Conservation (phyloP, 192 early-diverging fungal species). For the Mycoemilia scoparia region DNA sequence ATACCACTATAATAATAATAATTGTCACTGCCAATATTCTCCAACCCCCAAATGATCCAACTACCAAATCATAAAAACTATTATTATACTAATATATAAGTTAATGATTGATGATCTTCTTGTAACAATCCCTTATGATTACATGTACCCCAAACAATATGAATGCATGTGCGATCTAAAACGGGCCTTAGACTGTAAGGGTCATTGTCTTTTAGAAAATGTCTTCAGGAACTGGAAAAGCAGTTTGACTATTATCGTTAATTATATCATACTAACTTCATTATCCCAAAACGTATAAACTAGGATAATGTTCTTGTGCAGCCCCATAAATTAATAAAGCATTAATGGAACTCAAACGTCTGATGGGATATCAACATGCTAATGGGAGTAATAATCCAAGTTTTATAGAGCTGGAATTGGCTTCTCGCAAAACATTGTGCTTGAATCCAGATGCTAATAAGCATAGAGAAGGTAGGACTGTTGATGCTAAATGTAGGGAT, state of each 20-base stretch:
- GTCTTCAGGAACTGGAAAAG: slow-evolving; percentile 99
- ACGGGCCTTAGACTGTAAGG: slow-evolving; percentile 76
- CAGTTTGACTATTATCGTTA: slow-evolving; percentile 81
- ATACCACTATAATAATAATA: no score
- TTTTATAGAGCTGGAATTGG: slow-evolving; percentile 83
- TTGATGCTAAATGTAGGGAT: slow-evolving; percentile 82
- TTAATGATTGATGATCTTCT: slow-evolving; percentile 51
- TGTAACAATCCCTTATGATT: slow-evolving; percentile 96
- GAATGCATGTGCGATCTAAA: slow-evolving; percentile 95
- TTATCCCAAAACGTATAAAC: slow-evolving; percentile 80
- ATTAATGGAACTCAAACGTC: slow-evolving; percentile 78
- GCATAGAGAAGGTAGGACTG: slow-evolving; percentile 66
- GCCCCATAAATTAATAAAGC: slow-evolving; percentile 99
- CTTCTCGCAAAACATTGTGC: slow-evolving; percentile 86
- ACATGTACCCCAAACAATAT: slow-evolving; percentile 99
- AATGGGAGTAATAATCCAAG: slow-evolving; percentile 46
- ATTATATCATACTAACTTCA: slow-evolving; percentile 92
- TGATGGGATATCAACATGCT: slow-evolving; percentile 65
- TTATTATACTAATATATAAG: no score
- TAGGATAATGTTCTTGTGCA: slow-evolving; percentile 99
- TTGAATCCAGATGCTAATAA: slow-evolving; percentile 75
- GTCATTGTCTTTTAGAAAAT: slow-evolving; percentile 95
- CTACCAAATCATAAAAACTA: no score
- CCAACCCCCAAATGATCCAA: no score
- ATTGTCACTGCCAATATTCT: no score